Evolutionary conservation across 805 yeast species (phyloP).

Genomic region (Wickerhamiella bombiphila): DNA sequence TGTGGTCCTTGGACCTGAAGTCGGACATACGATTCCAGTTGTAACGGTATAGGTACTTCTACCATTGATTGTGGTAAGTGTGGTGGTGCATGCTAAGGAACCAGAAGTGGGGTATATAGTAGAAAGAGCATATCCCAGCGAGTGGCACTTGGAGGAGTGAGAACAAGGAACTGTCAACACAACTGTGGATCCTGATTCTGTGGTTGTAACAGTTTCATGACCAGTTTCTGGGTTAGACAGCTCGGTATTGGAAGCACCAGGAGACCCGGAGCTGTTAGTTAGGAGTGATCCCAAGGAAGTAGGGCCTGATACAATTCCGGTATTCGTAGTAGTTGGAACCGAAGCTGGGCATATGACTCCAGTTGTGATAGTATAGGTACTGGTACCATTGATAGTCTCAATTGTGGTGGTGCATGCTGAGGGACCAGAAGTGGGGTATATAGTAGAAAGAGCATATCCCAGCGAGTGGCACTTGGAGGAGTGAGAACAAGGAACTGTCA

Average conservation of each 20-base stretch:
- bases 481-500: conserved; percentile 3
- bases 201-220: background rate
- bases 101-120: conserved; percentile 1
- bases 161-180: conserved; percentile 3
- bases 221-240: background rate
- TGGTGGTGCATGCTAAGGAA: background rate
- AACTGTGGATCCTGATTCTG: background rate
- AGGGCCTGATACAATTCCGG: too few species aligned
- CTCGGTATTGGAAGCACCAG: too few species aligned
- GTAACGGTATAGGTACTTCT: background rate
- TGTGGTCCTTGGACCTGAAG: too few species aligned
- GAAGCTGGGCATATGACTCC: background rate
- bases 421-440: background rate
- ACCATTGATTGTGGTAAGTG: background rate
- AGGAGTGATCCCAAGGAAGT: too few species aligned
- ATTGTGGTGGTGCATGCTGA: background rate
- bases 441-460: background rate
- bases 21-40: background rate
- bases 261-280: too few species aligned
- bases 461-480: background rate
- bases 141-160: background rate
- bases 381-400: background rate
- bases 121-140: background rate
- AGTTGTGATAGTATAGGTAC: background rate
- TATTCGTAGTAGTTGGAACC: too few species aligned